Conservation (phyloP, 257 asterid species). For the Rubia yunnanensis region DNA sequence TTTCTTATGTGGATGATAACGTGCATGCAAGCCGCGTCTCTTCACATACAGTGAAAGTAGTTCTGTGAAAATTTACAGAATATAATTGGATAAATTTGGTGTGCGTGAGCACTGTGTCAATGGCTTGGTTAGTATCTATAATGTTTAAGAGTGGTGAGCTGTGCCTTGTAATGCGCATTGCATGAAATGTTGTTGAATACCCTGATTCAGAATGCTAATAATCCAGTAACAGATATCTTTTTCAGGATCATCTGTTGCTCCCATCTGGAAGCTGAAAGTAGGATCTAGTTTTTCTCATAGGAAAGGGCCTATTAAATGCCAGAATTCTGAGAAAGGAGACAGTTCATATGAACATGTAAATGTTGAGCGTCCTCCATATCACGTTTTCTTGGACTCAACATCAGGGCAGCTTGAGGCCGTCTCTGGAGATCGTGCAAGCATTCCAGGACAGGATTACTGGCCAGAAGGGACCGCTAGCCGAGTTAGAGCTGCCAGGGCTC, state of each 20-base stretch:
- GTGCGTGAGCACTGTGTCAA: not conserved
- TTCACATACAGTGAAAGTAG: not conserved
- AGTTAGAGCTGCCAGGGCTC: conserved; percentile 83
- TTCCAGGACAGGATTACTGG: conserved; percentile 82
- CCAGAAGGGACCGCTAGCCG: conserved; percentile 86
- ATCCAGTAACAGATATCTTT: conserved; percentile 12
- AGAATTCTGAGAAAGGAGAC: conserved; percentile 43
- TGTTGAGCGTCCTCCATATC: conserved; percentile 73
- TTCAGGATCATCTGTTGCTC: conserved; percentile 17
- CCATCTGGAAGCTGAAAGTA: conserved; percentile 14
- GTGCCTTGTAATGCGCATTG: not conserved
- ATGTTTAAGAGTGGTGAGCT: not conserved
- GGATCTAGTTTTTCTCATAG: conserved; percentile 11
- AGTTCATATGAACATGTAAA: conserved; percentile 35
- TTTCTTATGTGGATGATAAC: not conserved
- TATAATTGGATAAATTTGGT: not conserved
- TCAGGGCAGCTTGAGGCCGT: conserved; percentile 94
- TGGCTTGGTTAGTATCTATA: not conserved
- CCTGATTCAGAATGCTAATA: conserved; percentile 3
- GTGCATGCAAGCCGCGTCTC: not conserved
- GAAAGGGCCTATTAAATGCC: conserved; percentile 46
- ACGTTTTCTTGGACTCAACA: conserved; percentile 77
- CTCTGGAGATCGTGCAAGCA: conserved; percentile 93
- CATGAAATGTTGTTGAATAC: not conserved
- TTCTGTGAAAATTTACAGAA: not conserved